These are phyloP conservation scores for Tetradesmus lagerheimii DNA, from an alignment of 139 green algal species.

Conservation along the genomic window DNA sequence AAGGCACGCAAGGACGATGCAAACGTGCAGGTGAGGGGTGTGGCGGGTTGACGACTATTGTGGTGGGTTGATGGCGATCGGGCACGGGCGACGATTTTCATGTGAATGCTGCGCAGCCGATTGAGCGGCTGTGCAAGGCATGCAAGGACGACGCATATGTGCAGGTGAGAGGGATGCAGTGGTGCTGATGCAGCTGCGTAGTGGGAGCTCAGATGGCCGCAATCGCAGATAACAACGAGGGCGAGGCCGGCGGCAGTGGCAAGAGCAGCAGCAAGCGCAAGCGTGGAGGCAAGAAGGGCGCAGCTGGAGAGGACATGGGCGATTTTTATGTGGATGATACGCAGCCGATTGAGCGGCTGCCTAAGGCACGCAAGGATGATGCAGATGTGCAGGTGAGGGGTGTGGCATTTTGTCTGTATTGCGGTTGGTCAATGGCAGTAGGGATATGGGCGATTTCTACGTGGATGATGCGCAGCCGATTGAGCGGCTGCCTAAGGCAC, in stretches of 20 bases:
- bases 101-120: constrained; percentile 24
- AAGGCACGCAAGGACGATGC: constrained; percentile 2
- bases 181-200: too few relatives aligned
- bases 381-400: neutral
- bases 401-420: neutral
- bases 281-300: constrained; percentile 6
- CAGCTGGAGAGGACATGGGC: neutral
- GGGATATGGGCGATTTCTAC: neutral
- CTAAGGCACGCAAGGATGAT: neutral
- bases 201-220: neutral
- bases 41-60: too few relatives aligned
- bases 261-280: constrained; percentile 11
- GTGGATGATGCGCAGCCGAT: neutral
- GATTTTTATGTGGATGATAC: constrained; percentile 41
- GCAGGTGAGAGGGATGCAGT: too few relatives aligned
- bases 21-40: neutral
- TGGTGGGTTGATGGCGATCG: too few relatives aligned
- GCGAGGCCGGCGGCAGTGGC: constrained; percentile 2
- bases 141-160: neutral
- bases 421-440: too few relatives aligned
- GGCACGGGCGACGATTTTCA: constrained; percentile 33
- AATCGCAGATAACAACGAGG: neutral
- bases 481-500: neutral
- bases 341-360: constrained; percentile 37
- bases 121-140: constrained; percentile 27